Evolutionary conservation across 1,284 basidiomycete species (phyloP), one percentile per base, ranked within the genome.

Genomic region (Xerocomus alliaceus): DNA sequence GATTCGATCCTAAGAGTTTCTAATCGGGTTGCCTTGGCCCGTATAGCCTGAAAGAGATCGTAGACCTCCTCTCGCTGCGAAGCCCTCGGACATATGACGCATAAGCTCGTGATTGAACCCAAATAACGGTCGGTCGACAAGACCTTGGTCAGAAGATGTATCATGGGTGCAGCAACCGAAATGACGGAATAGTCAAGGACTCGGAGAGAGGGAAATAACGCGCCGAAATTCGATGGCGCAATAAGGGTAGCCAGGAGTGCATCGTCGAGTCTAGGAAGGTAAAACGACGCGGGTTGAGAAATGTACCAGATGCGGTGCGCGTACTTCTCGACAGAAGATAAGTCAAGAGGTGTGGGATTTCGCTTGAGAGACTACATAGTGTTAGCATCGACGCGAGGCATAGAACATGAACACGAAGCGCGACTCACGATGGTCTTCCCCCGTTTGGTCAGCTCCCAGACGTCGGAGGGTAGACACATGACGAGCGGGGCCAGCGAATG

Each of bases 401-500:
- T 31, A 41, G 29, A 26, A 35, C 4, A 24, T 13, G 28, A 15
- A 29, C 22, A 18, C 24, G 11, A n/a, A 24, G 26, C 26, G n/a
- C 26, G 22, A 65, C 76, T 62, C 48, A 74, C 76, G n/a, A 77
- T 61, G 8, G 42, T 56, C 54, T 68, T 71, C 9, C 58, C 55
- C 31, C 60, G 57, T 37, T 59, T 65, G 2, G 54, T 60, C 13
- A 69, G 18, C 28, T 69, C 58, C 74, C 74, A 77, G 3, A 65
- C 24, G 49, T 70, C 63, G 18, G 53, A 12, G 15, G 74, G 66
- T 12, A 76, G 47, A 26, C 73, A 77, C 71, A 74, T 72, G 45
- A 74, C 51, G 15, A 74, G 65, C 1, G 75, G 72, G 31, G 63
- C 62, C 12, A 74, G 63, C 2, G 76, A 76, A 51, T 68, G 68